Evolutionary conservation across 495 filamentous ascomycete genomes (phyloP), one percentile per base, ranked within the genome.

Genomic region (Neurospora cerealis): DNA sequence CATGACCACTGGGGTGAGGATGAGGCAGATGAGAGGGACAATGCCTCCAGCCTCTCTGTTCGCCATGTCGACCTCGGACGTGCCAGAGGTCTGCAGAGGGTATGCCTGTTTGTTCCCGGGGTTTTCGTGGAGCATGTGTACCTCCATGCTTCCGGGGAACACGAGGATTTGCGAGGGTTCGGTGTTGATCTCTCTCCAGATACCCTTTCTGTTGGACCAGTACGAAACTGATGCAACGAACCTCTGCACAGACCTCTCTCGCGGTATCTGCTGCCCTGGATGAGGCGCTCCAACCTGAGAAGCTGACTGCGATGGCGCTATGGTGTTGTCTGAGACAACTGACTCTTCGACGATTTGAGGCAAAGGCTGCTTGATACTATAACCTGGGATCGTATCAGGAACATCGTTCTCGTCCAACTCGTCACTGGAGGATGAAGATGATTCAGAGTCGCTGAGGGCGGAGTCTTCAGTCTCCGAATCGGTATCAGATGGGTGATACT

Each of bases 401-500:
- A 87, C 80, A 46, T 85, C 86, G 54, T 82, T 83, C 8, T 85
- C 85, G 54, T 88, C 86, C 8, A 86, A 77, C 24, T 86, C 86
- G 46, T 87, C 87, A 69, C 85, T 83, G 28, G 83, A 84, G n/a
- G 84, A 86, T 41, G 83, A 80, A 2, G 79, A 80, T 1, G 80
- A 82, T 66, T 84, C 79, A 5, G 84, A 85, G 10, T 86, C 83
- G 3, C 84, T 86, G 37, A 74, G 80, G 17, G 79, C 77, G 0
- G 92, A 92, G 70, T 89, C 76, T 17, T 82, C 81, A 71, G 80
- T 81, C 24, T 83, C 82, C 1, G 85, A 86, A 2, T 85, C 86
- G 0, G 81, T 89, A 48, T 93, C 95, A 1, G 96, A 98, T 3
- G 96, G 96, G 75, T 93, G 92, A 77, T 97, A 99, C 83, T 99